Percentiles rank a stretch among this genome's conserved stretches.
Conservation (phyloP, 108 stramenopile species). For the Stephanodiscus triporus region DNA sequence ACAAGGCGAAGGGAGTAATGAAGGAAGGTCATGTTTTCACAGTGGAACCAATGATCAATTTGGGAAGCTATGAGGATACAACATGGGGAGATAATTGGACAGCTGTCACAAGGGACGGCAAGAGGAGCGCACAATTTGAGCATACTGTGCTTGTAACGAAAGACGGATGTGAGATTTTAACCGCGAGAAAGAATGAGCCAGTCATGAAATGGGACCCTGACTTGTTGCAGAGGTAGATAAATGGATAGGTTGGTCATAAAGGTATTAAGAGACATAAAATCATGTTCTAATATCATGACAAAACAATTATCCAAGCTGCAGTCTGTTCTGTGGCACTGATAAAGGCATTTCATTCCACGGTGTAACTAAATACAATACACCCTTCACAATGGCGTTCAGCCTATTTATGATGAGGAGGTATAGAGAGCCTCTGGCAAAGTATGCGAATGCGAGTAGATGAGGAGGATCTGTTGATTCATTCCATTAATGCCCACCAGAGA, state of each 20-base stretch:
- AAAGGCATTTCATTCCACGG: too few relatives aligned
- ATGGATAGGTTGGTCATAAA: neutral
- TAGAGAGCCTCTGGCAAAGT: too few relatives aligned
- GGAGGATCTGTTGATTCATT: neutral
- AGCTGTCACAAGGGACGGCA: conserved; percentile 83
- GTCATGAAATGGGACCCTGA: conserved; percentile 88
- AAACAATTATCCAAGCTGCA: neutral
- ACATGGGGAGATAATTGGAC: conserved; percentile 94
- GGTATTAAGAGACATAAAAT: too few relatives aligned
- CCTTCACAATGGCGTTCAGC: too few relatives aligned
- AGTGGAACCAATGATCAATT: conserved; percentile 99
- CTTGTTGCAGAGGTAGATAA: conserved; percentile 56
- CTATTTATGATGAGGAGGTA: neutral
- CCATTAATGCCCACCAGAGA: neutral
- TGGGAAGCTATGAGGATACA: conserved; percentile 74
- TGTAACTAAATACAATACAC: neutral
- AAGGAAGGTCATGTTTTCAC: conserved; percentile 98
- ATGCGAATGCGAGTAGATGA: too few relatives aligned
- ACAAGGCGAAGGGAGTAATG: conserved; percentile 92
- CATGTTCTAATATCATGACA: neutral
- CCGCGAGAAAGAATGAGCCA: conserved; percentile 88
- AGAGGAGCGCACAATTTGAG: conserved; percentile 87
- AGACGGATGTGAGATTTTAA: conserved; percentile 94
- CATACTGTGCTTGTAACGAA: conserved; percentile 97
- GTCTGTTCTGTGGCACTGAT: conserved; percentile 1